Base-by-base conservation (phyloP, 2,329 filamentous ascomycete species). In the Botrytis fragariae region DNA sequence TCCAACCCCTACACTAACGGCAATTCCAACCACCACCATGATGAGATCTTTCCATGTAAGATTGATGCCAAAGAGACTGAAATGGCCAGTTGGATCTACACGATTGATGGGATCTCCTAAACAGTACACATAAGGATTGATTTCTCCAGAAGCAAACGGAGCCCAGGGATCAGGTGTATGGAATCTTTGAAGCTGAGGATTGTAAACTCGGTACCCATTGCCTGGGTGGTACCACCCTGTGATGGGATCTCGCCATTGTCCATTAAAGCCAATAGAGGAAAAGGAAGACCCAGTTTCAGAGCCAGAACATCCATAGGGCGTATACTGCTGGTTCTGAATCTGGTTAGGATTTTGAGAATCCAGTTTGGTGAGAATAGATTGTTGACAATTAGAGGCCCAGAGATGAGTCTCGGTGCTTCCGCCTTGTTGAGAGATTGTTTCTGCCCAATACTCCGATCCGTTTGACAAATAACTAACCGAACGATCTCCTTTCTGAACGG, bases 141-240 rank as follows among this genome's bases (percentile, higher is more conserved):
- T 72, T 37, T 72, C 69, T 65, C 69, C 69, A 8, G 69, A 72
- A 29, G 45, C 42, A 22, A 72, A 72, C 4, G 69, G 69, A 39
- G 60, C 57, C 60, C 60, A 72, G 10, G 69, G 60, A 45, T 72
- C 69, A 18, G 69, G 69, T 32, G 69, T 65, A 59, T 72, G 60
- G 6, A 72, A 72, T 16, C 60, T 45, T 48, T 12, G 35, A 7
- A 72, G 60, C 18, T 44, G 35, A 2, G 69, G 69, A 32, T 72
- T 72, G 25, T 72, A 72, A 7, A 72, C 61, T 25, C 69, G 48
- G 8, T 72, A 72, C 8, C 69, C 69, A 22, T 59, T 72, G n/a
- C 69, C 69, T 12, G 65, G 37, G 22, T 72, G 69, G n/a, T 72
- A 72, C 69, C 69, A 72, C 35, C 69, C 69, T 10, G 69, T 65